phyloP scores from a whole-genome alignment of 257 asterid species.

The Fraxinus anomala region DNA sequence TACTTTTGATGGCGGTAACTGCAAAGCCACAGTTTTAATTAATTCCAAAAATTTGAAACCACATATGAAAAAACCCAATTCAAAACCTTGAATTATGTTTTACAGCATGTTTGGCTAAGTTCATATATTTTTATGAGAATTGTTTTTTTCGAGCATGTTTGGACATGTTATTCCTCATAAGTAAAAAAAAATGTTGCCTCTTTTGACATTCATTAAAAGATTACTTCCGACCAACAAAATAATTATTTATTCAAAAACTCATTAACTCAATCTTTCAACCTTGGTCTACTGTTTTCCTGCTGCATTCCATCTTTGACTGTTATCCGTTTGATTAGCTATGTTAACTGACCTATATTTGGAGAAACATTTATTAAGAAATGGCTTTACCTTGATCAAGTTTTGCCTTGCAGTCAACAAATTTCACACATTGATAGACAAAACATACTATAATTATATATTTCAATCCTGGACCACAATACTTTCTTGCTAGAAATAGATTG shows the following conservation, averaged over 20 bases:
- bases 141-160: neutral
- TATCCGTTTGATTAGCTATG: conserved; percentile 61
- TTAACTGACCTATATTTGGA: conserved; percentile 49
- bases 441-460: conserved; percentile 20
- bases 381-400: conserved; percentile 49
- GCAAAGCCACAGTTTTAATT: neutral
- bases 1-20: too few relatives aligned
- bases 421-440: conserved; percentile 29
- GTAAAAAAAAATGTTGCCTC: neutral
- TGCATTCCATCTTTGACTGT: conserved; percentile 37
- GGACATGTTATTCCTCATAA: neutral
- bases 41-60: too few relatives aligned
- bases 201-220: neutral
- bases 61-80: too few relatives aligned
- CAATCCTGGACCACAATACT: conserved; percentile 18
- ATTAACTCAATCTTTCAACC: neutral
- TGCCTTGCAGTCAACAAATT: conserved; percentile 50
- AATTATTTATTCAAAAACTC: neutral
- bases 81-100: too few relatives aligned
- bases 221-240: neutral
- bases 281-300: conserved; percentile 36
- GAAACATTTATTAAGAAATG: conserved; percentile 56
- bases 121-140: too few relatives aligned
- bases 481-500: conserved; percentile 28
- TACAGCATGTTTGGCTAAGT: too few relatives aligned